Conservation (phyloP, 768 basidiomycete genomes). For the Mycena maculata region DNA sequence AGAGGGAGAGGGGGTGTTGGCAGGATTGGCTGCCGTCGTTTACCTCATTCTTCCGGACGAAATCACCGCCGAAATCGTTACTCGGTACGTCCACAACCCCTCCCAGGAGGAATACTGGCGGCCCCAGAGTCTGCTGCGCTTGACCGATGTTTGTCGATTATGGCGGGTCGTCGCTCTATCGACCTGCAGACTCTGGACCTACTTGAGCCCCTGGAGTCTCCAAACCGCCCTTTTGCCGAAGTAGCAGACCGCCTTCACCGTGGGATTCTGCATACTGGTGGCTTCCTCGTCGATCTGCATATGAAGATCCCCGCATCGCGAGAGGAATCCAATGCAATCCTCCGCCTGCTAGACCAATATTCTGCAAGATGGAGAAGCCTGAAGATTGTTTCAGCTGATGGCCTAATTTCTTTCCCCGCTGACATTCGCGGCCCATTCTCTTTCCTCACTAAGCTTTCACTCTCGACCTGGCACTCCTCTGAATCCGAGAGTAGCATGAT, state of each 20-base stretch:
- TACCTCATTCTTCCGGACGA: constrained; percentile 11
- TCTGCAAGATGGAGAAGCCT: background rate
- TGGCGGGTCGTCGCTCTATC: constrained; percentile 12
- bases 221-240: background rate
- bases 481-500: background rate
- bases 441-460: background rate
- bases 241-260: background rate
- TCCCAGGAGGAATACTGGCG: background rate
- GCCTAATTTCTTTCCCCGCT: constrained; percentile 7
- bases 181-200: constrained; percentile 5
- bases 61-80: constrained; percentile 5
- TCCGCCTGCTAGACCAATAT: background rate
- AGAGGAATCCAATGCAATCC: background rate
- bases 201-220: background rate
- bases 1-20: background rate
- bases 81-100: background rate
- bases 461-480: background rate
- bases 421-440: constrained; percentile 1
- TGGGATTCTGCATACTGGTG: constrained; percentile 1
- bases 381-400: background rate
- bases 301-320: constrained; percentile 3
- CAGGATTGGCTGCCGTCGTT: constrained; percentile 1
- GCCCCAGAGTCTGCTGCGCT: background rate
- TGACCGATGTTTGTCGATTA: constrained; percentile 8
- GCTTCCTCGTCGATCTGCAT: background rate